These are phyloP conservation scores for Aspergillus pseudonomiae DNA, from an alignment of 2,329 filamentous ascomycete species.

Conservation along the genomic window DNA sequence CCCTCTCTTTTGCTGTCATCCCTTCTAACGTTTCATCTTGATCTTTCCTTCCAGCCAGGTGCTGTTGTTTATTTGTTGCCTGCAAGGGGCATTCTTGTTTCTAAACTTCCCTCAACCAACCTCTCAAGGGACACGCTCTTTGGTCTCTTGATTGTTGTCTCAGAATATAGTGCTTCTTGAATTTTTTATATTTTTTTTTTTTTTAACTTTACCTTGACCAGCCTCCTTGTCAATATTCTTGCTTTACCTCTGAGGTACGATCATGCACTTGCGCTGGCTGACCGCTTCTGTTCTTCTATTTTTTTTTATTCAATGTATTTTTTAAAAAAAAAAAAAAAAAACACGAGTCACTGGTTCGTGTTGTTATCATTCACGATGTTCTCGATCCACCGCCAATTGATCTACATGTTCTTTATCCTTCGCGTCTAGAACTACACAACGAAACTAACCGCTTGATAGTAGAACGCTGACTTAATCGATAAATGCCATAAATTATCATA, in stretches of 20 bases:
- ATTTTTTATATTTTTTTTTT: background rate
- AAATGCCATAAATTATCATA: background rate
- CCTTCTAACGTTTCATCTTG: constrained; percentile 24
- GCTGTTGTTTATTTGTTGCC: constrained; percentile 28
- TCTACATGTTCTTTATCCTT: constrained; percentile 12
- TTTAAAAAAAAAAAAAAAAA: background rate
- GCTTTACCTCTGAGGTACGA: constrained; percentile 13
- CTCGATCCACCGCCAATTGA: constrained; percentile 9
- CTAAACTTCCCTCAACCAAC: constrained; percentile 20
- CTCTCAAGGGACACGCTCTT: constrained; percentile 17
- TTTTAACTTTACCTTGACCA: constrained; percentile 9
- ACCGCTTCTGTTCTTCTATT: constrained; percentile 8
- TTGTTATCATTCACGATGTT: constrained; percentile 14
- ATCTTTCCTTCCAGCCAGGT: constrained; percentile 29
- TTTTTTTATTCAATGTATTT: constrained; percentile 2
- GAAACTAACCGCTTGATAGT: constrained; percentile 15
- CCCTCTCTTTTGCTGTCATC: constrained; percentile 17
- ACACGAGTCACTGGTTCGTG: constrained; percentile 6
- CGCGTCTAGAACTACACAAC: background rate
- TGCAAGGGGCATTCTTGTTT: constrained; percentile 24
- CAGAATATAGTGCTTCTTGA: constrained; percentile 11
- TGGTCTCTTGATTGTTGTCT: constrained; percentile 16
- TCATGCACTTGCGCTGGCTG: constrained; percentile 8
- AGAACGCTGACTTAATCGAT: constrained; percentile 2
- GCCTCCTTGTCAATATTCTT: constrained; percentile 18